Base-by-base conservation (phyloP, 2,329 filamentous ascomycete genomes). In the Didymella arachidicola region DNA sequence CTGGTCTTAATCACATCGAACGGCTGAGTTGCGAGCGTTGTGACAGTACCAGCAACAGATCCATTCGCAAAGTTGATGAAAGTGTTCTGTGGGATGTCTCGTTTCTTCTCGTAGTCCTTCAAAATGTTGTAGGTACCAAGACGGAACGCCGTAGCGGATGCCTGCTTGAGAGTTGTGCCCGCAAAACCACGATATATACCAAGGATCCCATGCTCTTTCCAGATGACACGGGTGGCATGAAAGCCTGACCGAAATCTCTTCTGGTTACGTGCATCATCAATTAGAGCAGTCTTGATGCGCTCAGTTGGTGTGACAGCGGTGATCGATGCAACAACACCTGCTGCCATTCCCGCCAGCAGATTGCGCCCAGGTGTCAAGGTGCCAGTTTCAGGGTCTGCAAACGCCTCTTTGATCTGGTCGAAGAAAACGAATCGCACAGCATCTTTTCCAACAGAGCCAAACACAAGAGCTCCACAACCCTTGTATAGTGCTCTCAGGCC, bases 231-330 rank as follows among this genome's bases (percentile, higher is more conserved):
- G 3, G 83, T 77, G 29, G 84, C 85, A 66, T 88, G 84, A 34
- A 78, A 62, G 0, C 83, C 79, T 4, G 79, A 80, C 2, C 74
- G 77, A 70, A 86, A 88, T 18, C 81, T 76, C 36, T 77, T 79
- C 32, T 81, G 76, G 7, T 69, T 75, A 42, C 84, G 75, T 7
- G 84, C 85, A 66, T 88, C 86, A 69, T 88, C 86, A 59, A 89
- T 88, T 7, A 89, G 70, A 0, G 87, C 87, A 1, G 88, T 90
- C 71, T 90, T 90, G 68, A 90, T 85, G 16, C 87, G 80, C 67
- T 90, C 88, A 0, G 86, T 88, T 0, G 88, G 88, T 2, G 87
- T 90, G 1, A 90, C 87, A 1, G 86, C 87, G n/a, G 84, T 81
- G 0, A 87, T 79, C 53, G 82, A 86, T 18, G 87, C 87, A 0